Evolutionary conservation across 1,284 basidiomycete genomes (phyloP).

Genomic region (Apiotrichum akiyoshidainum): DNA sequence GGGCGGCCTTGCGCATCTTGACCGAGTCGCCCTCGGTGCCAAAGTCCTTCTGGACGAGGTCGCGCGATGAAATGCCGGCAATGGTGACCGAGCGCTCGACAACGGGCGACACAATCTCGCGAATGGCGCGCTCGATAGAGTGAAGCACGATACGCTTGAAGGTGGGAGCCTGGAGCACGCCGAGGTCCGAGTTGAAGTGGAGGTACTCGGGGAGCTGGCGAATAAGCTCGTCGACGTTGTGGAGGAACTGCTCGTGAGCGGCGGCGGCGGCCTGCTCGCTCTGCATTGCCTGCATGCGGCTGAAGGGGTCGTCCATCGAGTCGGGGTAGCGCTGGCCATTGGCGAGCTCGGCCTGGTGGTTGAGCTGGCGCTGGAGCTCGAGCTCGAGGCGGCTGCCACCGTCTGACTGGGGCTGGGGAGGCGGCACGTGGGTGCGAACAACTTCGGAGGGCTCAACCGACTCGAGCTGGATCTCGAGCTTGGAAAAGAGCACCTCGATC

Average conservation of each 20-base stretch:
- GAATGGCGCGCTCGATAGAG: constrained; percentile 89
- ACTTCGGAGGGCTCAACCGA: constrained; percentile 79
- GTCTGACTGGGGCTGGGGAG: constrained; percentile 42
- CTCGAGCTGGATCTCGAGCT: constrained; percentile 82
- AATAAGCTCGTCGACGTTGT: constrained; percentile 55
- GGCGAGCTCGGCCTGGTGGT: constrained; percentile 22
- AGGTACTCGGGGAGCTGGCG: constrained; percentile 75
- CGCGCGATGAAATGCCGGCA: constrained; percentile 93
- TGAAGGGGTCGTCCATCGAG: constrained; percentile 34
- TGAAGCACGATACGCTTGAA: constrained; percentile 90
- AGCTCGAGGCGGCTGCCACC: constrained; percentile 40
- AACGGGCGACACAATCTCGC: constrained; percentile 97
- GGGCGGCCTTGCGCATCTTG: constrained; percentile 85
- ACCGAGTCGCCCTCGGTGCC: constrained; percentile 89
- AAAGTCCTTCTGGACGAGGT: constrained; percentile 95
- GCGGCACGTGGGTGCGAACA: constrained; percentile 54
- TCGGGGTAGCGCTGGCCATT: constrained; percentile 30
- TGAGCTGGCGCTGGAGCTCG: constrained; percentile 41
- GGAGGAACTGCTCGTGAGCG: constrained; percentile 49
- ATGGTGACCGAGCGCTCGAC: constrained; percentile 99
- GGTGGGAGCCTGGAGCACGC: constrained; percentile 64
- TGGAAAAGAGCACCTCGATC: constrained; percentile 95
- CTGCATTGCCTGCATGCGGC: constrained; percentile 46
- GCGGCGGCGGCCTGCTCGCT: constrained; percentile 47
- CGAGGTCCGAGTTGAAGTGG: constrained; percentile 65